Evolutionary conservation across 306 rosid species (phyloP).

Genomic region (Coriaria nepalensis): DNA sequence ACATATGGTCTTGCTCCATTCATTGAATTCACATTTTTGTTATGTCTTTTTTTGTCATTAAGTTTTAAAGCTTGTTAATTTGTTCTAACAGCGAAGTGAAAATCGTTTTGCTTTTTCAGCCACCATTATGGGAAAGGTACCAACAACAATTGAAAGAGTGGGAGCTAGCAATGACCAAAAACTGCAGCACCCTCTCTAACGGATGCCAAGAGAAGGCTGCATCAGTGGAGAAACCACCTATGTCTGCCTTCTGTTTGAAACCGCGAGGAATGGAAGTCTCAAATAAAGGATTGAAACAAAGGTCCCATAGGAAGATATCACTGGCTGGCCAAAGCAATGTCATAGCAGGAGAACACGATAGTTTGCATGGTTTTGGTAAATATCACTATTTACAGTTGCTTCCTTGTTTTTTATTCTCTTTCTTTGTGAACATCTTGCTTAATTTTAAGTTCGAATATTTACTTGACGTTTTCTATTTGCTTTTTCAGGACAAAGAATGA

Average conservation of each 20-base stretch:
- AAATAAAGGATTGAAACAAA: slow-evolving; percentile 68
- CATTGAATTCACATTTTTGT: too few relatives aligned
- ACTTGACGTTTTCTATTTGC: slow-evolving; percentile 17
- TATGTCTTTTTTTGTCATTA: too few relatives aligned
- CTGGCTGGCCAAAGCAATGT: slow-evolving; percentile 44
- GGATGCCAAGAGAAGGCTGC: slow-evolving; percentile 40
- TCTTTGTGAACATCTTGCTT: slow-evolving; percentile 4
- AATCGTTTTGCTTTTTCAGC: slow-evolving; percentile 30
- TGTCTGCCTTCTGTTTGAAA: slow-evolving; percentile 91
- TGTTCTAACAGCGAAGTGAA: too few relatives aligned
- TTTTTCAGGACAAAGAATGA: slow-evolving; percentile 65
- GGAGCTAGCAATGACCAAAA: slow-evolving; percentile 55
- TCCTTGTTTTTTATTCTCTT: not conserved
- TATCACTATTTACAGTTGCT: slow-evolving; percentile 1
- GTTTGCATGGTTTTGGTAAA: slow-evolving; percentile 50
- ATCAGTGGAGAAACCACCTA: slow-evolving; percentile 67
- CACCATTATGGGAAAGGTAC: slow-evolving; percentile 76
- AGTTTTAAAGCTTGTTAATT: too few relatives aligned
- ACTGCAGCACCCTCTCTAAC: slow-evolving; percentile 19
- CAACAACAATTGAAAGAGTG: slow-evolving; percentile 62
- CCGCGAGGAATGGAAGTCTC: slow-evolving; percentile 81
- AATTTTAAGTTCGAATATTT: slow-evolving; percentile 1
- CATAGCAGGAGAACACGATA: slow-evolving; percentile 50
- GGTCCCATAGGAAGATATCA: slow-evolving; percentile 67
- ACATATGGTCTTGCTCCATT: too few relatives aligned